Percentiles rank a stretch among this genome's conserved stretches.
Evolutionary conservation across 177 flowering plant species (phyloP).

Genomic region (Vitis hybrid): DNA sequence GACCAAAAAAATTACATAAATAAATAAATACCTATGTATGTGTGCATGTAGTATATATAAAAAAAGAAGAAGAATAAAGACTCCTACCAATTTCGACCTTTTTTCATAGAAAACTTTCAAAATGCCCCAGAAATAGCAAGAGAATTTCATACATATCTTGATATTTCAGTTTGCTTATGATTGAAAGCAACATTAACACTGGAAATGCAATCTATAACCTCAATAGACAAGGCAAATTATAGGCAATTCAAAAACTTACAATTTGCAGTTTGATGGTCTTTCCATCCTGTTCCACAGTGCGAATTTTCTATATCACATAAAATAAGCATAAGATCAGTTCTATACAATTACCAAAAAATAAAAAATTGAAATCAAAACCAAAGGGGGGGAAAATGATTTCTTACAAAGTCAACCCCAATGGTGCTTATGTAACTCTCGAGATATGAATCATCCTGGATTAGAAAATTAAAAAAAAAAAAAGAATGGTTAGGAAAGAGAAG

Average conservation of each 20-base stretch:
- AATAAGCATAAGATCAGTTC: not conserved
- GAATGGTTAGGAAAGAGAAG: not conserved
- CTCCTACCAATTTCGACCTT: too few relatives aligned
- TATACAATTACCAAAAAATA: not conserved
- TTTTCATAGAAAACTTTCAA: too few relatives aligned
- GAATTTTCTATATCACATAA: slow-evolving; percentile 62
- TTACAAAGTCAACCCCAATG: slow-evolving; percentile 91
- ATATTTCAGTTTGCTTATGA: too few relatives aligned
- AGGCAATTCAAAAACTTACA: slow-evolving; percentile 39
- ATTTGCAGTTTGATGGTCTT: slow-evolving; percentile 86
- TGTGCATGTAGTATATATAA: too few relatives aligned
- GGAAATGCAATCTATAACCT: not conserved
- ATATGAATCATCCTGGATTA: slow-evolving; percentile 78
- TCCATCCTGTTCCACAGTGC: slow-evolving; percentile 91
- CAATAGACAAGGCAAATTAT: not conserved
- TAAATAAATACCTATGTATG: too few relatives aligned
- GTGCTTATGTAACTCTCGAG: slow-evolving; percentile 92
- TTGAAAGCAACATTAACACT: too few relatives aligned
- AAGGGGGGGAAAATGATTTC: slow-evolving; percentile 17
- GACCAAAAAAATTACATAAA: too few relatives aligned
- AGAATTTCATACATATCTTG: not conserved
- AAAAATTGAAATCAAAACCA: not conserved
- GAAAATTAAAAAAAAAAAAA: slow-evolving; percentile 10
- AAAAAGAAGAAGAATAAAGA: too few relatives aligned
- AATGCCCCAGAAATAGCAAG: not conserved